Percentiles rank a stretch among this genome's conserved stretches.
These are phyloP conservation scores for Irpex lacteus DNA, from an alignment of 1,284 basidiomycete genomes.

Conservation along the genomic window DNA sequence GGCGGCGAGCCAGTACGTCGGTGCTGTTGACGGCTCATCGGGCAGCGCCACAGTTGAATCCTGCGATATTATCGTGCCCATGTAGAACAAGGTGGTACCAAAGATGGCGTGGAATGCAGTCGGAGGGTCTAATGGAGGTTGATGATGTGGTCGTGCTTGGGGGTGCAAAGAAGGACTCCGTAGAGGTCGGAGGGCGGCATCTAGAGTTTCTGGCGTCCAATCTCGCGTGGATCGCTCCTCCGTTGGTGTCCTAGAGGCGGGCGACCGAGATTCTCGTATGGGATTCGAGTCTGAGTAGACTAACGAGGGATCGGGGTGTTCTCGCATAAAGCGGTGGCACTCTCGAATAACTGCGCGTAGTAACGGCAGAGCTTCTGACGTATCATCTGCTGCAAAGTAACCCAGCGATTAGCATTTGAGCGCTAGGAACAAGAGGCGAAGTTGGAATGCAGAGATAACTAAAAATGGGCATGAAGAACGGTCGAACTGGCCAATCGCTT, in stretches of 20 bases:
- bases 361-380: constrained; percentile 47
- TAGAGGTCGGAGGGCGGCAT: too few species aligned
- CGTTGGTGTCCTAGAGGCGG: too few species aligned
- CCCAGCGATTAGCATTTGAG: background rate
- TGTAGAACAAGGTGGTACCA: constrained; percentile 57
- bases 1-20: constrained; percentile 60
- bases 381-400: constrained; percentile 38
- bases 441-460: background rate
- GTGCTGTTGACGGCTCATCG: constrained; percentile 50
- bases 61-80: constrained; percentile 55
- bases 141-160: constrained; percentile 19
- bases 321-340: constrained; percentile 55
- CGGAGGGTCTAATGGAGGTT: constrained; percentile 39
- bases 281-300: constrained; percentile 33
- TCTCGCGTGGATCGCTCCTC: constrained; percentile 30
- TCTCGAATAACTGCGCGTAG: constrained; percentile 64
- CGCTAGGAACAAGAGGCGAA: background rate
- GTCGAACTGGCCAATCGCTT: too few species aligned
- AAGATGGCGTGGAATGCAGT: constrained; percentile 64
- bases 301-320: constrained; percentile 53
- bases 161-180: constrained; percentile 14
- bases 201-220: constrained; percentile 20
- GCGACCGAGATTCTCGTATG: background rate
- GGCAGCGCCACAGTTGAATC: constrained; percentile 45
- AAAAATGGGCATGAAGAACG: background rate